These are phyloP conservation scores for Zygoascus flipseniorum DNA, from an alignment of 805 yeast genomes.

Conservation along the genomic window DNA sequence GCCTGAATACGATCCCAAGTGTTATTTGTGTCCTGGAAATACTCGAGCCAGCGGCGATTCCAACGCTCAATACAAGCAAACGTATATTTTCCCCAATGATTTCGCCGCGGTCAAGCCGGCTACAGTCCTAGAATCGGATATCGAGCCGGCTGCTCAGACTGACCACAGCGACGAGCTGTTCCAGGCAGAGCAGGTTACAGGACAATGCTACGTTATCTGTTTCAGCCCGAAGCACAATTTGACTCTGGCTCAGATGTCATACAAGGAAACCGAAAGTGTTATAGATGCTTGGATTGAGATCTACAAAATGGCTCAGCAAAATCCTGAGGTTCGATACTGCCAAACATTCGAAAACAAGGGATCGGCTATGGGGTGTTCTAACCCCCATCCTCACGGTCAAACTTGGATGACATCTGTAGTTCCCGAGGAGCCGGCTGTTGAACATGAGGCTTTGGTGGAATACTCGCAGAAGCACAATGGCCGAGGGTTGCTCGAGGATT, in stretches of 20 bases:
- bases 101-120: constrained; percentile 53
- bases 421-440: constrained; percentile 60
- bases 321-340: constrained; percentile 42
- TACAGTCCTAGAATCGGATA: constrained; percentile 14
- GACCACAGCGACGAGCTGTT: constrained; percentile 36
- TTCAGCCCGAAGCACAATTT: constrained; percentile 62
- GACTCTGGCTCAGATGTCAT: constrained; percentile 54
- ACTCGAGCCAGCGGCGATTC: constrained; percentile 50
- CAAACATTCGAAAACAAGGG: constrained; percentile 77
- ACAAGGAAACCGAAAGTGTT: constrained; percentile 37
- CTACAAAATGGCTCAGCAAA: constrained; percentile 36
- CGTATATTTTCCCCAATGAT: constrained; percentile 59
- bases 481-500: constrained; percentile 52
- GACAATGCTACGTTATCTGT: constrained; percentile 64
- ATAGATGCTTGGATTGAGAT: constrained; percentile 53
- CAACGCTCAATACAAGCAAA: constrained; percentile 49
- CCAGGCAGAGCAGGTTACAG: constrained; percentile 50
- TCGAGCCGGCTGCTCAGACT: constrained; percentile 6
- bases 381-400: constrained; percentile 78
- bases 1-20: constrained; percentile 53
- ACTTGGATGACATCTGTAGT: constrained; percentile 63
- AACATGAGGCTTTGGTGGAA: constrained; percentile 41
- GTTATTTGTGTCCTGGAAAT: constrained; percentile 70
- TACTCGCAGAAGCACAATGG: constrained; percentile 35
- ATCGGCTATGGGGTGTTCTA: constrained; percentile 73